Evolutionary conservation across 768 basidiomycete species (phyloP), one percentile per base, ranked within the genome.

Genomic region (Amanita pallidorosea): DNA sequence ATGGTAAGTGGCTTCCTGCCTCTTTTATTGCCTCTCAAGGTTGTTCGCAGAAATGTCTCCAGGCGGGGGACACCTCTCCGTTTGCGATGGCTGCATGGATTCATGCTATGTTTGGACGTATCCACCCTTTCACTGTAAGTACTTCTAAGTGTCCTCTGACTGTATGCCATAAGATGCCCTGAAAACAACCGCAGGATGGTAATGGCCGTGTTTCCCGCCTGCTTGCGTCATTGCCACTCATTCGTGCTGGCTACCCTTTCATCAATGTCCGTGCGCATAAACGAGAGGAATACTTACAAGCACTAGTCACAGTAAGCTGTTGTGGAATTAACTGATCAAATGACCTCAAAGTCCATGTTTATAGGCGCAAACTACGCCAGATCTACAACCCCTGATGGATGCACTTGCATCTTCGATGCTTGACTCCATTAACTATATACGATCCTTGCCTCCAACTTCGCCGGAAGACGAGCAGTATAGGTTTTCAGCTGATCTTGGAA

Each of bases 51-150:
- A 15, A 22, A 15, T 44, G 20, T 25, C 43, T 44, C 15, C 25
- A 29, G 25, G 25, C 22, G 22, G 29, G 29, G 43, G 43, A 44
- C 43, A 44, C 15, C 15, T 15, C 43, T 29, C 43, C 43, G 3
- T 44, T 44, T 29, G 43, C 43, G 27, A 23, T 29, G 43, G 43
- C 43, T 15, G 43, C 43, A 15, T 44, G 43, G 43, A 44, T 44
- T 44, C 43, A 44, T 22, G 27, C 27, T 25, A 18, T 23, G 13
- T 44, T 44, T 29, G 41, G 18, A 44, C 43, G 43, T 44, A 44
- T 44, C 25, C 43, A 44, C 43, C 43, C 43, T 44, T 44, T 44
- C 43, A 44, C 43, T 13, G 43, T 44, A 23, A 44, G n/a, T n/a
- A n/a, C n/a, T n/a, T n/a, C n/a, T n/a, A n/a, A n/a, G 25, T n/a